Percentiles rank a stretch among this genome's conserved stretches.
phyloP scores from a whole-genome alignment of 352 stramenopile genomes.

The Globisporangium carolinianum region DNA sequence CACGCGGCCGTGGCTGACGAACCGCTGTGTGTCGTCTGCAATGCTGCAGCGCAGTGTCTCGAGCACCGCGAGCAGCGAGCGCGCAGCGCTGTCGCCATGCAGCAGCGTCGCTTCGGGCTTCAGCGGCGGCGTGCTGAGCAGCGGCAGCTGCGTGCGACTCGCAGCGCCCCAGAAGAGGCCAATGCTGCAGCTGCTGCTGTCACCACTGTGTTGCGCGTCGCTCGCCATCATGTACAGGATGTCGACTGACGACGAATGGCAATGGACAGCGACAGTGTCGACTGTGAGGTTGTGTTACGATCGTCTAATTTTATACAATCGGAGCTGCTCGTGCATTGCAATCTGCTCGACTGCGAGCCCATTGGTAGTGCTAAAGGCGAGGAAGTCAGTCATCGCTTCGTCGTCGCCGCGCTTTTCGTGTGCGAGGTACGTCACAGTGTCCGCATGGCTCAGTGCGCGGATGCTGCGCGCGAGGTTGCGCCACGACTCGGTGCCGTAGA shows the following conservation, averaged over 20 bases:
- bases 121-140: not conserved
- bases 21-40: slow-evolving; percentile 22
- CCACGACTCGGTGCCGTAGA: slow-evolving; percentile 79
- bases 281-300: not conserved
- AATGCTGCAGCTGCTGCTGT: slow-evolving; percentile 3
- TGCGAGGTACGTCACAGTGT: slow-evolving; percentile 61
- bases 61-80: slow-evolving; percentile 36
- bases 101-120: not conserved
- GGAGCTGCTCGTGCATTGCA: slow-evolving; percentile 28
- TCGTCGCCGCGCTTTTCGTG: slow-evolving; percentile 71
- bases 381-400: slow-evolving; percentile 65
- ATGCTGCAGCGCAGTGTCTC: slow-evolving; percentile 44
- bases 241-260: not conserved
- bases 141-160: slow-evolving; percentile 3
- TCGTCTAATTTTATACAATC: slow-evolving; percentile 45
- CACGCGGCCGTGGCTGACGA: slow-evolving; percentile 21
- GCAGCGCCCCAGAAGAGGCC: slow-evolving; percentile 25
- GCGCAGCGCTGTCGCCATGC: slow-evolving; percentile 9
- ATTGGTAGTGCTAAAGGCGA: slow-evolving; percentile 24
- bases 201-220: not conserved
- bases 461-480: slow-evolving; percentile 69
- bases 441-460: slow-evolving; percentile 31
- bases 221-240: slow-evolving; percentile 1
- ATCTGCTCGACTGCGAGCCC: slow-evolving; percentile 41
- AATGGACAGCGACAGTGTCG: not conserved